Evolutionary conservation across 345 rosid genomes (phyloP), one percentile per base, ranked within the genome.

Genomic region (Streptanthus diversifolius): DNA sequence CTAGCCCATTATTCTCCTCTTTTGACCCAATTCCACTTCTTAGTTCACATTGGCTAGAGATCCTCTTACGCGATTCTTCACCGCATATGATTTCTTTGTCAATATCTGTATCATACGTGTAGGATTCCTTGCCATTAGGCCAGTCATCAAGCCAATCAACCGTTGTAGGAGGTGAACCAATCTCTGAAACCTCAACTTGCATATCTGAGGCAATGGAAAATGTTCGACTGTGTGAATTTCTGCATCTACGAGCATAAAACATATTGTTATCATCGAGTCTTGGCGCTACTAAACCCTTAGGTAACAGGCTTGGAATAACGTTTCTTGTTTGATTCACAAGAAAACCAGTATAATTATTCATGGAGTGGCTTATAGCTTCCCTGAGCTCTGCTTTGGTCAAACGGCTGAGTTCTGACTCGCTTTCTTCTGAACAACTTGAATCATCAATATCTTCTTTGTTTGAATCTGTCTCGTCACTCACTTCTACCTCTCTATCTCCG

Each of bases 161-260:
- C 7, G 86, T 79, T 0, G 80, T 65, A 45, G 89, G 84, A 35
- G 98, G 96, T 22, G 99, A 91, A 56, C 97, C 86, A 39, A 74
- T 24, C 79, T 92, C 99, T 1, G 99, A 92, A 63, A 95, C 90
- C 82, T 92, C 99, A 43, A 95, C 98, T 76, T 91, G 97, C 87
- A 95, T 76, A 57, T 92, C 99, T 2, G 99, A 95, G 70, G 97
- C 98, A 59, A 95, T 71, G 4, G 99, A 95, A 68, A 78, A 75
- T n/a, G 84, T 79, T 15, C 87, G 83, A 35, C 49, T 27, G 9
- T 72, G 77, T 13, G 77, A 40, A 2, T 64, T 57, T 59, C 8
- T 55, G 14, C 77, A 49, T 70, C 47, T 77, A 13, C 73, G 69
- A 30, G 53, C 7, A 70, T 66, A 80, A 66, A 83, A 84, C 33